Evolutionary conservation across 805 yeast species (phyloP).

Genomic region (Myxozyma kluyveri): DNA sequence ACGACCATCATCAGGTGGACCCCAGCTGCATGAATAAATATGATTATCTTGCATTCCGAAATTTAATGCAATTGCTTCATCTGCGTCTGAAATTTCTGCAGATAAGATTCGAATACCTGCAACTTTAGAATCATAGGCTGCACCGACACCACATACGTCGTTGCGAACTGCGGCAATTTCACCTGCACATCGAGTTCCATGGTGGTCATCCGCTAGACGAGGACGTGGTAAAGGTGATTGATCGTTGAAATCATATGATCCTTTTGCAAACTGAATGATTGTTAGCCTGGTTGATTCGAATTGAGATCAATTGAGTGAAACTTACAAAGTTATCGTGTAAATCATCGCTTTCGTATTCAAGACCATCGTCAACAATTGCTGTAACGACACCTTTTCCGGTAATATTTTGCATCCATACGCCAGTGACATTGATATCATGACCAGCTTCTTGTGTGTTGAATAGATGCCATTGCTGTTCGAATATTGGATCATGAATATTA

Average conservation of each 20-base stretch:
- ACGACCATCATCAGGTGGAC: constrained; percentile 90
- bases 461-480: constrained; percentile 88
- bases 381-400: constrained; percentile 81
- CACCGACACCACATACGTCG: constrained; percentile 91
- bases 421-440: constrained; percentile 80
- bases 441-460: constrained; percentile 70
- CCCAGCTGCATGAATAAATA: constrained; percentile 97
- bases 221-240: constrained; percentile 77
- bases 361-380: constrained; percentile 91
- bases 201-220: constrained; percentile 74
- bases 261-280: constrained; percentile 45
- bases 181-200: constrained; percentile 97
- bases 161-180: constrained; percentile 87
- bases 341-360: constrained; percentile 78
- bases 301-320: no score
- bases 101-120: constrained; percentile 88
- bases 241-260: constrained; percentile 92
- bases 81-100: constrained; percentile 74
- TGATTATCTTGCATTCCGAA: constrained; percentile 81
- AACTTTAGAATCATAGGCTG: constrained; percentile 83
- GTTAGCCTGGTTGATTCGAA: not conserved
- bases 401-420: constrained; percentile 76
- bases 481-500: constrained; percentile 77
- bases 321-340: constrained; percentile 53
- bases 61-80: constrained; percentile 85